Base-by-base conservation (phyloP, 139 green algal species). In the Micromonas pusilla region DNA sequence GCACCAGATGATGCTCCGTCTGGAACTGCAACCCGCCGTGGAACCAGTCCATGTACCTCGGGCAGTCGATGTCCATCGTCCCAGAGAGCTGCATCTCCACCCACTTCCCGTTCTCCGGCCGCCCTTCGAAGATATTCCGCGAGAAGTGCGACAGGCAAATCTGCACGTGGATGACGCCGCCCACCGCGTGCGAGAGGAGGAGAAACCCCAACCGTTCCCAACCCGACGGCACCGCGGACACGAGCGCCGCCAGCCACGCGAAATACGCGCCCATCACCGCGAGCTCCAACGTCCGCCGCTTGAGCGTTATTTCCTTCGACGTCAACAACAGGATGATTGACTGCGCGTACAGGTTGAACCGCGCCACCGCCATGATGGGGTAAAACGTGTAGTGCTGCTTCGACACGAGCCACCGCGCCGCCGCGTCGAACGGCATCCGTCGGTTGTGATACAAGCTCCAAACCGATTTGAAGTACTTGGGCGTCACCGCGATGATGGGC, bases 1-100 rank as follows among this genome's bases (percentile, higher is more conserved):
- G 88, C 64, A 88, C 91, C 21, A 91, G 68, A 74, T 92, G 88
- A 79, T 92, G 88, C 81, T 91, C 87, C 23, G 90, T 82, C 80
- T 92, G 88, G 65, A 86, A 89, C 73, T 92, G 87, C 26, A 92
- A 77, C 0, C 88, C 88, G 32, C 87, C 87, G 66, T 92, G 84
- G 73, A 89, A 87, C 87, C 87, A 92, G 80, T 91, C 86, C 73
- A 85, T 39, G 85, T 78, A 89, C 3, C 25, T n/a, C 16, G 83
- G 85, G 76, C 85, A 89, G 60, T 52, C 80, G 74, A 85, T 84
- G 83, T 92, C 84, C 73, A 88, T 80, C 34, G 88, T 91, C 0
- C 68, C 73, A 13, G 53, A 30, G 31, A 87, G 52, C 80, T 90
- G 84, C 71, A 80, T 76, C 39, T 80, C 38, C 26, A 85, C 36